phyloP scores from a whole-genome alignment of 148 eudicot genomes.

The Salicornia ramosissima region DNA sequence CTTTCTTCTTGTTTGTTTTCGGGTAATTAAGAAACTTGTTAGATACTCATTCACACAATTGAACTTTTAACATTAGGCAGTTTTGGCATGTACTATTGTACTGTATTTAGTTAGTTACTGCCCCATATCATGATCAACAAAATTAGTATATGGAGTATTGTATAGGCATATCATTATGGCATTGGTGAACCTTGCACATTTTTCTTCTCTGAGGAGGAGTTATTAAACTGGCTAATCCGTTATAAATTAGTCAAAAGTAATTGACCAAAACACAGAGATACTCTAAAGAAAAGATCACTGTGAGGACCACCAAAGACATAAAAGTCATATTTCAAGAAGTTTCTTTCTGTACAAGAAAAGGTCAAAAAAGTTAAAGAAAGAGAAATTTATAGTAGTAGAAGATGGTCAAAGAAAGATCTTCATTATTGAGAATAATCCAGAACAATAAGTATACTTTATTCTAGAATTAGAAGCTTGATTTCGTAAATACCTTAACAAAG shows the following conservation, averaged over 20 bases:
- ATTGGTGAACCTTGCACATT: neutral
- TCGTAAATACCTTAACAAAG: neutral
- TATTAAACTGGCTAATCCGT: neutral
- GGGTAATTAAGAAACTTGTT: neutral
- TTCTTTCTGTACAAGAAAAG: neutral
- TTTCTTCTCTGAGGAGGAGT: neutral
- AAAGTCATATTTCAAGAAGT: neutral
- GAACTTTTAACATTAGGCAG: neutral
- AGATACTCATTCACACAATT: neutral
- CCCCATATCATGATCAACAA: neutral
- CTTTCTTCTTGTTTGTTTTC: neutral
- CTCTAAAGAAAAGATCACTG: constrained; percentile 5
- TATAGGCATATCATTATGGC: too few relatives aligned
- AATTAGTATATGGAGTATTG: too few relatives aligned
- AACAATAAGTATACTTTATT: neutral
- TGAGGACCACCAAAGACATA: constrained; percentile 9
- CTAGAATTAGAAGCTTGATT: constrained; percentile 3
- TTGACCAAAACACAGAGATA: neutral
- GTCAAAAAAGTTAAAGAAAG: constrained; percentile 12
- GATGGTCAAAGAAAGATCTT: constrained; percentile 6
- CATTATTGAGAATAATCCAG: constrained; percentile 11
- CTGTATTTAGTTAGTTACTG: neutral
- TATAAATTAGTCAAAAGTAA: neutral
- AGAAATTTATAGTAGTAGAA: neutral
- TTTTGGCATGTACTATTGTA: neutral